phyloP scores from a whole-genome alignment of 805 yeast species.

The Teunomyces tritomae region DNA sequence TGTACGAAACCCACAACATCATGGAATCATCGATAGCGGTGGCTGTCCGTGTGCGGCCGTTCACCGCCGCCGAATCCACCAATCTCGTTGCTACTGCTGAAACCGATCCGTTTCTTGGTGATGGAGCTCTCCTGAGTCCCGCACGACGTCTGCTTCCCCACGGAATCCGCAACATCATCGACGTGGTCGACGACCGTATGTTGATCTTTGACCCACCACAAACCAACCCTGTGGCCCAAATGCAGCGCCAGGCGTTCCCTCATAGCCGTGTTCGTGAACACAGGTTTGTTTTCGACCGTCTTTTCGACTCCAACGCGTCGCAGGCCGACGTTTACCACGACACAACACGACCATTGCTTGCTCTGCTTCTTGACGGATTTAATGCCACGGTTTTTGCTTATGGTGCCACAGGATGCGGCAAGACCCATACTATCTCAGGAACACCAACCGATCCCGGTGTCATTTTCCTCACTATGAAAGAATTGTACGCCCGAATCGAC shows the following conservation, averaged over 20 bases:
- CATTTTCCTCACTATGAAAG: slow-evolving; percentile 74
- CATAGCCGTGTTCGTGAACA: slow-evolving; percentile 64
- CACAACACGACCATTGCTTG: slow-evolving; percentile 72
- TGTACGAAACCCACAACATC: not conserved
- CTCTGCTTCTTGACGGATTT: slow-evolving; percentile 75
- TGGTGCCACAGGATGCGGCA: slow-evolving; percentile 99
- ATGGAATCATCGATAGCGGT: slow-evolving; percentile 65
- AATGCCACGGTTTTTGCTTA: slow-evolving; percentile 93
- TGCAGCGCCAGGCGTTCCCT: slow-evolving; percentile 47
- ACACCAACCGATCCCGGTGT: slow-evolving; percentile 72
- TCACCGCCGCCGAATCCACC: slow-evolving; percentile 56
- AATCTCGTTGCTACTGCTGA: slow-evolving; percentile 42
- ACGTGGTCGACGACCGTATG: slow-evolving; percentile 83
- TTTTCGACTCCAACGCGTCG: slow-evolving; percentile 63
- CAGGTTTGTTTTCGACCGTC: slow-evolving; percentile 74
- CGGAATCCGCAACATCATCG: slow-evolving; percentile 66
- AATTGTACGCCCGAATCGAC: slow-evolving; percentile 64
- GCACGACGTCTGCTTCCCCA: slow-evolving; percentile 28
- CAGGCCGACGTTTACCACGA: slow-evolving; percentile 66
- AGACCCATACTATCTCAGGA: slow-evolving; percentile 87
- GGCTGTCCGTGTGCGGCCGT: slow-evolving; percentile 82
- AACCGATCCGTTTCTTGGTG: slow-evolving; percentile 48
- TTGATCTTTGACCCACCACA: slow-evolving; percentile 84
- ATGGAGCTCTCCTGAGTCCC: slow-evolving; percentile 37
- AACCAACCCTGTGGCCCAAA: slow-evolving; percentile 53